Base-by-base conservation (phyloP, 2,329 filamentous ascomycete genomes). In the Epichloe aotearoae region DNA sequence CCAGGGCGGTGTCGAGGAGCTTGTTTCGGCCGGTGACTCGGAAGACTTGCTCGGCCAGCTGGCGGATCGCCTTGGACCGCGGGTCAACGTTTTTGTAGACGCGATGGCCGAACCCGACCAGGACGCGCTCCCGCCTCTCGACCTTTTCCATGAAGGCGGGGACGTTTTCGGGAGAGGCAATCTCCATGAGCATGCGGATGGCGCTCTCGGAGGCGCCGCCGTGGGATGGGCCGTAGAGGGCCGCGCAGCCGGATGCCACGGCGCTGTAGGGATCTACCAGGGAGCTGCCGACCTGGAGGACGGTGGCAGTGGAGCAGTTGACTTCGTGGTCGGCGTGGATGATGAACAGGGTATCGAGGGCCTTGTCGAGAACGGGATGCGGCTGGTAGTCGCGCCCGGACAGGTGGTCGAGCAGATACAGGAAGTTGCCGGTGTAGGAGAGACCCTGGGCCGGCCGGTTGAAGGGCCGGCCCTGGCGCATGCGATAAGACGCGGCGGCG, bases 321-420 rank as follows among this genome's bases (percentile, higher is more conserved):
- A 80, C 74, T 53, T 79, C 78, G 58, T 81, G 77, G 56, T 81
- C 77, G 2, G 75, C 73, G 54, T 78, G 75, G 23, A 80, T 69
- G 50, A 79, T 73, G 57, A 76, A 76, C 3, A 80, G 67, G 5
- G 69, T 68, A 49, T 79, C 73, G 15, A 80, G 63, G n/a, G 70
- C 70, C 55, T 69, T 70, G 46, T 72, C 73, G 7, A 79, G 62
- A 4, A 72, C 68, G 0, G 72, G 69, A 52, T 78, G 71, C 0
- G 76, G 75, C 17, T 62, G 61, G 55, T 72, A 73, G 26, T 72
- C 71, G n/a, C 61, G 57, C 2, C 66, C 67, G 7, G 73, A 73
- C 3, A 76, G 66, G 51, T 76, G 61, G 53, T 77, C 74, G 47
- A 78, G 71, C 59, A 80, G 70, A 48, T 72, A 72, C 10, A 81